These are phyloP conservation scores for Aotearoamyces nothofagi DNA, from an alignment of 2,329 filamentous ascomycete genomes.

Conservation along the genomic window DNA sequence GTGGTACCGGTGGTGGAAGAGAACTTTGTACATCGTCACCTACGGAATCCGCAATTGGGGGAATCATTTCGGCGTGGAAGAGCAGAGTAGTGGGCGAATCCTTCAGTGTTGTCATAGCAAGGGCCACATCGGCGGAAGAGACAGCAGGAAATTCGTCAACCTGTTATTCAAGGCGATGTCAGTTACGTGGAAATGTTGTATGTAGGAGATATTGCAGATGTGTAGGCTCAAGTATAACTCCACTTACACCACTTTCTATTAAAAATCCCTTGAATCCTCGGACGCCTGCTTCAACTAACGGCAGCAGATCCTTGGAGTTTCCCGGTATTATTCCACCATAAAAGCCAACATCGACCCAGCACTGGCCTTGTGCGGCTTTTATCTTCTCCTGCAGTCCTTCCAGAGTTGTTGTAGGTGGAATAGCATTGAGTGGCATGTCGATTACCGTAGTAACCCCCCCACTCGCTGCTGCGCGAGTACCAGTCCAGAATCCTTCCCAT, in stretches of 20 bases:
- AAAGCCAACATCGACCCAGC: slow-evolving; percentile 98
- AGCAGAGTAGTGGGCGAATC: slow-evolving; percentile 80
- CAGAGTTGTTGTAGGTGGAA: slow-evolving; percentile 88
- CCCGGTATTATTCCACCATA: slow-evolving; percentile 91
- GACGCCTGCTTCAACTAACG: slow-evolving; percentile 71
- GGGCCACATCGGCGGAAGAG: slow-evolving; percentile 60
- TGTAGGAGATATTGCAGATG: not conserved
- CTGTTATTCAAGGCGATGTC: slow-evolving; percentile 26
- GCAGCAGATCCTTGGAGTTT: slow-evolving; percentile 65
- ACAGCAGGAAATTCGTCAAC: slow-evolving; percentile 93
- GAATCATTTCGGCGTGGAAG: slow-evolving; percentile 98
- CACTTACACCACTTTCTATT: slow-evolving; percentile 82
- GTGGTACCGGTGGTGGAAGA: slow-evolving; percentile 51
- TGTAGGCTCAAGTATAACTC: not conserved
- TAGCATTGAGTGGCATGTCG: slow-evolving; percentile 96
- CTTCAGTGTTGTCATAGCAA: slow-evolving; percentile 69
- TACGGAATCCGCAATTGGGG: slow-evolving; percentile 67
- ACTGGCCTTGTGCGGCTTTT: slow-evolving; percentile 68
- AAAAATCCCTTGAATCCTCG: slow-evolving; percentile 95
- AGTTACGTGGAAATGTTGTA: no score
- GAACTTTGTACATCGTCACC: slow-evolving; percentile 62
- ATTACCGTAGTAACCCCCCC: slow-evolving; percentile 93
- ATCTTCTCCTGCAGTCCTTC: slow-evolving; percentile 73
- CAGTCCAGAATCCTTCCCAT: slow-evolving; percentile 97
- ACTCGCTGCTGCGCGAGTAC: slow-evolving; percentile 83